Evolutionary conservation across 2,329 filamentous ascomycete species (phyloP).

Genomic region (Sporothrix mexicana): DNA sequence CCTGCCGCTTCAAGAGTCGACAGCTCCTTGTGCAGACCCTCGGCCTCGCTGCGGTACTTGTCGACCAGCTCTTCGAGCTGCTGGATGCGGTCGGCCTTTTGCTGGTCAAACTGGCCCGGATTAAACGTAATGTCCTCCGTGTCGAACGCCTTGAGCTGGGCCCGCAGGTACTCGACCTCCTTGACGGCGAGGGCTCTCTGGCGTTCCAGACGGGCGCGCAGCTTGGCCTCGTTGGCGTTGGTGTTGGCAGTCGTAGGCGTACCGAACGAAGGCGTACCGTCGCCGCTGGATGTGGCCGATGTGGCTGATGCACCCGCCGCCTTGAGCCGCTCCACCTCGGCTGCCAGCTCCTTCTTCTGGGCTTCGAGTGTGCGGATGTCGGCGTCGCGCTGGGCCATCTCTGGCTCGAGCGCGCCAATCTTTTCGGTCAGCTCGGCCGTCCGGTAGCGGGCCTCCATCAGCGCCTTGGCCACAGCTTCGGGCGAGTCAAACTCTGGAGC

Average conservation of each 20-base stretch:
- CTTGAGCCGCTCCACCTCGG: constrained; percentile 74
- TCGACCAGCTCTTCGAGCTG: constrained; percentile 87
- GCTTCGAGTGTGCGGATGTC: constrained; percentile 73
- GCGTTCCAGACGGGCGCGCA: constrained; percentile 77
- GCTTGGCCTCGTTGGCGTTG: constrained; percentile 59
- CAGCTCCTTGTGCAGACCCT: constrained; percentile 76
- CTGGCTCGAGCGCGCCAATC: constrained; percentile 78
- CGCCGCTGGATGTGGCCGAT: background rate
- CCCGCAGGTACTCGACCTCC: constrained; percentile 91
- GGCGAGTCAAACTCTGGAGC: constrained; percentile 80
- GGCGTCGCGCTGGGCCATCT: constrained; percentile 77
- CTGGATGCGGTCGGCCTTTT: constrained; percentile 74
- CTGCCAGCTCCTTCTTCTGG: constrained; percentile 68
- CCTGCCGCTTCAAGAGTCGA: constrained; percentile 60
- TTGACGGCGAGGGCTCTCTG: constrained; percentile 86
- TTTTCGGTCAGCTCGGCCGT: constrained; percentile 80
- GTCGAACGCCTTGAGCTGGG: constrained; percentile 87
- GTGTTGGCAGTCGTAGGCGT: constrained; percentile 39
- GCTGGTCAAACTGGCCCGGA: constrained; percentile 76
- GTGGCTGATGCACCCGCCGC: constrained; percentile 47
- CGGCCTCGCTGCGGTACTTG: constrained; percentile 81
- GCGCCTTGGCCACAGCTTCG: constrained; percentile 81
- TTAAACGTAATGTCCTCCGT: constrained; percentile 87
- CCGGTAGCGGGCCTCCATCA: constrained; percentile 81
- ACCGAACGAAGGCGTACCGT: constrained; percentile 40